Conservation (phyloP, 1,139 yeast genomes). For the Scheffersomyces cryptocercus region DNA sequence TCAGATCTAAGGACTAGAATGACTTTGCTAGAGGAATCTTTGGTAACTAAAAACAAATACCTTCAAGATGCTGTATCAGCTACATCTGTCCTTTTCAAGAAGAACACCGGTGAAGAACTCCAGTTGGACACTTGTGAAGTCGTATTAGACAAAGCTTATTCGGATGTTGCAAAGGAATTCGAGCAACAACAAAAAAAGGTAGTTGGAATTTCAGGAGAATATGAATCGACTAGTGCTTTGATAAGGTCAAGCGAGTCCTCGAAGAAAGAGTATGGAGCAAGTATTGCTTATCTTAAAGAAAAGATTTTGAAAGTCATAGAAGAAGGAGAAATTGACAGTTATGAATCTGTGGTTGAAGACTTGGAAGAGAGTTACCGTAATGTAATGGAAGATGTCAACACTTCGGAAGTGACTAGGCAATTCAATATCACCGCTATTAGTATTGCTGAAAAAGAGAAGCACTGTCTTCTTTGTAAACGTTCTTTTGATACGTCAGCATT, state of each 20-base stretch:
- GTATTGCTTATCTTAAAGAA: slow-evolving; percentile 15
- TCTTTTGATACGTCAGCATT: slow-evolving; percentile 50
- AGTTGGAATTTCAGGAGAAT: slow-evolving; percentile 5
- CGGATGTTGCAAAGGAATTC: slow-evolving; percentile 8
- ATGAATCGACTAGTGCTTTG: slow-evolving; percentile 14
- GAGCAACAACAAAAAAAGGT: slow-evolving; percentile 10
- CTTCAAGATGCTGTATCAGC: slow-evolving; percentile 1
- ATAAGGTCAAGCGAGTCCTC: slow-evolving; percentile 13
- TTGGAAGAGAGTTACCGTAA: slow-evolving; percentile 61
- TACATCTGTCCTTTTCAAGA: slow-evolving; percentile 9
- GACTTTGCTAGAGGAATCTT: slow-evolving; percentile 13
- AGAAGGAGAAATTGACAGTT: slow-evolving; percentile 52
- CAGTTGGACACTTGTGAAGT: slow-evolving; percentile 22
- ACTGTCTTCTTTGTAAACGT: slow-evolving; percentile 68
- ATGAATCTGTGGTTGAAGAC: slow-evolving; percentile 50
- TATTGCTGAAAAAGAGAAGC: slow-evolving; percentile 53
- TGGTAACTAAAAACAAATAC: slow-evolving; percentile 9
- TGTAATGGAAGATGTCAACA: slow-evolving; percentile 62
- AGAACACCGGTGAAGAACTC: slow-evolving; percentile 20
- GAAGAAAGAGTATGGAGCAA: slow-evolving; percentile 14
- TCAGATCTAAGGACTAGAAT: slow-evolving; percentile 42
- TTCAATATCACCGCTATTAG: slow-evolving; percentile 66
- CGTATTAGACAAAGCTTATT: slow-evolving; percentile 14
- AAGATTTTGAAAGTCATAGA: slow-evolving; percentile 30
- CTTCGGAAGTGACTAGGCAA: slow-evolving; percentile 63